Conservation (phyloP, 2,329 filamentous ascomycete genomes). For the Cladosporium sp. region DNA sequence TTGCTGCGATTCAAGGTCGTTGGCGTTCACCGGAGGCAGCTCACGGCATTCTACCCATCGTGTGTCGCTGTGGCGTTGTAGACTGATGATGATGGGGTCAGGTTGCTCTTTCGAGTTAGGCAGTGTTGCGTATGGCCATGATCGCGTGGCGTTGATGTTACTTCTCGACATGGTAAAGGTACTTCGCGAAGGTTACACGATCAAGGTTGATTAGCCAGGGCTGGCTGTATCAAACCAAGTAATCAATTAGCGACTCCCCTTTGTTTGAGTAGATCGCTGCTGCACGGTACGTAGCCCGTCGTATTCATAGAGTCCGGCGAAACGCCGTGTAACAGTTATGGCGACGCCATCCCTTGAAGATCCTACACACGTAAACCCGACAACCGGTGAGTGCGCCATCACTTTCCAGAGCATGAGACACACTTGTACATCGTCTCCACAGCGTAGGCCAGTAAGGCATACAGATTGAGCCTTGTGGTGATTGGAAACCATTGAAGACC, state of each 20-base stretch:
- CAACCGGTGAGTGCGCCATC: neutral
- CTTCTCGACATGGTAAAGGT: neutral
- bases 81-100: neutral
- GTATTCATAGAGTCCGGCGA: neutral
- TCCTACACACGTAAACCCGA: neutral
- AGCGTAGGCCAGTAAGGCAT: neutral
- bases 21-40: neutral
- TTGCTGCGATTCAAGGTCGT: conserved; percentile 3
- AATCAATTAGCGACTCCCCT: too few relatives aligned
- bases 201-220: too few relatives aligned
- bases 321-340: neutral
- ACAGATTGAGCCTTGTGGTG: too few relatives aligned
- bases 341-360: neutral
- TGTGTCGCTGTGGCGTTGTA: conserved; percentile 1
- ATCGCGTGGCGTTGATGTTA: neutral
- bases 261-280: too few relatives aligned
- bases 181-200: neutral
- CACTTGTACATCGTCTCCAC: neutral
- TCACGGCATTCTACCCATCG: conserved; percentile 12
- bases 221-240: too few relatives aligned
- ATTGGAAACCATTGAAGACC: neutral
- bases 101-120: neutral
- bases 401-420: neutral
- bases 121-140: neutral
- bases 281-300: too few relatives aligned